Evolutionary conservation across 805 yeast genomes (phyloP).

Genomic region (Candida ulmi): DNA sequence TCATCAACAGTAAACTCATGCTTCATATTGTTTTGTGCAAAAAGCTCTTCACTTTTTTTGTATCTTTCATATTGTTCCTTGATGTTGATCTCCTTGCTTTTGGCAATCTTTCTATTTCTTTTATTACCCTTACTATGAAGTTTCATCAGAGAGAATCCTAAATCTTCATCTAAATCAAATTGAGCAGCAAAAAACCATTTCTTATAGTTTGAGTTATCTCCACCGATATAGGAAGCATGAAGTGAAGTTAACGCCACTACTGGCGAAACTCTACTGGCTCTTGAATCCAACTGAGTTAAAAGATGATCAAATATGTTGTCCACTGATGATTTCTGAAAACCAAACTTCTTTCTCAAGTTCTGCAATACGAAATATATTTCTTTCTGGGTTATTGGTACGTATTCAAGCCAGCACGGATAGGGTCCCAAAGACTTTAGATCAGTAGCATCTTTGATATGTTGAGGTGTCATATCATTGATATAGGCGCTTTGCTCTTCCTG

Average conservation of each 20-base stretch:
- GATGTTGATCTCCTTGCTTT: constrained; percentile 30
- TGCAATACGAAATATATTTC: constrained; percentile 59
- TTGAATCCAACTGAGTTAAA: constrained; percentile 77
- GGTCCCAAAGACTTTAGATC: constrained; percentile 2
- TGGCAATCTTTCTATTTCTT: constrained; percentile 39
- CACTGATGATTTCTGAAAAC: constrained; percentile 78
- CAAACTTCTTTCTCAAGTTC: constrained; percentile 58
- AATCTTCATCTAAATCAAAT: constrained; percentile 65
- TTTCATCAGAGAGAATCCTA: constrained; percentile 53
- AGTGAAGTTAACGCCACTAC: constrained; percentile 63
- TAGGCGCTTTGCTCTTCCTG: not conserved
- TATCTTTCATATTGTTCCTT: constrained; percentile 31
- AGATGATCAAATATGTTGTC: constrained; percentile 78
- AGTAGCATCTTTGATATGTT: not conserved
- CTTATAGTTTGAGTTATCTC: constrained; percentile 77
- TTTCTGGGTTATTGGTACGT: constrained; percentile 67
- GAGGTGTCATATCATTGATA: not conserved
- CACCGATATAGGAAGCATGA: constrained; percentile 92
- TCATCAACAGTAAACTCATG: constrained; percentile 42
- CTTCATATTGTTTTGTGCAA: constrained; percentile 44
- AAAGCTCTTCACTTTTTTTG: constrained; percentile 43
- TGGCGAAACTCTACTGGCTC: constrained; percentile 76
- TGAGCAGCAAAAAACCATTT: constrained; percentile 93
- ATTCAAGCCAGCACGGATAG: constrained; percentile 26
- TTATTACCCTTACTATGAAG: constrained; percentile 39